Conservation (phyloP, 441 rosid species). For the Adansonia grandidieri region DNA sequence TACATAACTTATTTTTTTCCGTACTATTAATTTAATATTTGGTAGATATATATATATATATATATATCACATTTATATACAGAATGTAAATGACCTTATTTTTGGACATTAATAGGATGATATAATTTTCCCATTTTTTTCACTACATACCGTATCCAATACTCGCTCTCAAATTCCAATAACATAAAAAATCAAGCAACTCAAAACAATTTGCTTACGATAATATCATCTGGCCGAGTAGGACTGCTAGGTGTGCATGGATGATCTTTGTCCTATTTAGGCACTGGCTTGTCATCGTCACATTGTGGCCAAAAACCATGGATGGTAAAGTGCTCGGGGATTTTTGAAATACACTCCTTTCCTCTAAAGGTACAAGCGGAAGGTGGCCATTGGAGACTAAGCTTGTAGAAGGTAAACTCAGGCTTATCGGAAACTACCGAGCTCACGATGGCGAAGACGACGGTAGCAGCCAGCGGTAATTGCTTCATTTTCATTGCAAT, state of each 20-base stretch:
- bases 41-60: no score
- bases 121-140: no score
- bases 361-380: background rate
- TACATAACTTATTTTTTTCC: no score
- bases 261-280: background rate
- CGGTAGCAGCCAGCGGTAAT: background rate
- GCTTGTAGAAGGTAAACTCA: background rate
- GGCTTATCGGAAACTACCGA: background rate
- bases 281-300: background rate
- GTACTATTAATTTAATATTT: no score
- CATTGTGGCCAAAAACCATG: background rate
- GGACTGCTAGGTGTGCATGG: background rate
- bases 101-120: no score
- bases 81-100: no score
- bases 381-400: background rate
- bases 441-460: background rate
- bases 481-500: background rate
- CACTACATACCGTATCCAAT: no score
- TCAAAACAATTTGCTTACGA: background rate
- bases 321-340: no score
- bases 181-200: no score
- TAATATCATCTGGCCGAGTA: background rate
- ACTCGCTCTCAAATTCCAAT: no score
- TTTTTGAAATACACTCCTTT: background rate
- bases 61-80: no score